Conservation (phyloP, 1,284 basidiomycete species). For the Inonotus obliquus region DNA sequence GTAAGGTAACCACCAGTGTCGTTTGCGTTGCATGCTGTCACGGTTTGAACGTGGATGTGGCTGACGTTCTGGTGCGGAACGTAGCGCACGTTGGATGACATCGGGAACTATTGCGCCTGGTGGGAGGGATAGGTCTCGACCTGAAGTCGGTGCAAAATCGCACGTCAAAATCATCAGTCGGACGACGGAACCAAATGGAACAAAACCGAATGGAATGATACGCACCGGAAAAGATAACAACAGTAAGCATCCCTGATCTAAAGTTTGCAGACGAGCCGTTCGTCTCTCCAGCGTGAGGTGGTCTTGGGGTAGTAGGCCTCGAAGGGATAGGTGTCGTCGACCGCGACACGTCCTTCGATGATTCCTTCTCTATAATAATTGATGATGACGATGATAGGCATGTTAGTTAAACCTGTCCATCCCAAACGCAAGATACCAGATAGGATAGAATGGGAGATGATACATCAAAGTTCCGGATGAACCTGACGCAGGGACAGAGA, state of each 20-base stretch:
- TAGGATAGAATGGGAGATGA: neutral
- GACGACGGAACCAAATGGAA: neutral
- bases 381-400: neutral
- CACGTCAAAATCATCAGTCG: neutral
- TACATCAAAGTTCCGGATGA: neutral
- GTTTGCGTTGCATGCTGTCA: constrained; percentile 85
- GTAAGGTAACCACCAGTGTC: constrained; percentile 96
- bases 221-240: constrained; percentile 82
- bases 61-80: constrained; percentile 37
- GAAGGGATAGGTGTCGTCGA: constrained; percentile 63
- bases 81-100: constrained; percentile 81
- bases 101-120: constrained; percentile 75
- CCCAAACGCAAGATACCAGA: neutral
- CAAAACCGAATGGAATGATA: neutral
- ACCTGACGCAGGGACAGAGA: neutral
- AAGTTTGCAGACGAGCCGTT: constrained; percentile 38
- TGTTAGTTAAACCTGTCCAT: neutral
- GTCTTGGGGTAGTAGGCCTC: constrained; percentile 65
- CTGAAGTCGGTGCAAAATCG: constrained; percentile 33
- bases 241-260: constrained; percentile 79
- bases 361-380: constrained; percentile 50
- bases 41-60: constrained; percentile 57
- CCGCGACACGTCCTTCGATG: constrained; percentile 49
- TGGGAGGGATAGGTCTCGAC: constrained; percentile 71
- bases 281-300: constrained; percentile 33